phyloP scores from a whole-genome alignment of 805 yeast species.

The Candida hungchunana region DNA sequence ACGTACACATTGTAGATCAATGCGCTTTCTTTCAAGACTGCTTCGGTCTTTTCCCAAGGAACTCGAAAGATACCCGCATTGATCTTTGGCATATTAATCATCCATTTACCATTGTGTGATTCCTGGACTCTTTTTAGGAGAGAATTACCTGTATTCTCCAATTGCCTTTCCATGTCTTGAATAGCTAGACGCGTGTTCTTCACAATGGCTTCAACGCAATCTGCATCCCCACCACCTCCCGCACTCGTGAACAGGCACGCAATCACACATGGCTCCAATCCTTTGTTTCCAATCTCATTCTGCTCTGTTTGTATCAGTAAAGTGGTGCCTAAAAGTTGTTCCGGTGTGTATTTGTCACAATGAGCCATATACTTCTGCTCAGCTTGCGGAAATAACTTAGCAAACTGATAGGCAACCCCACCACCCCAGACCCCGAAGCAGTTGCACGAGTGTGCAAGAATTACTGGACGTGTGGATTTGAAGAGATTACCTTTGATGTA shows the following conservation, averaged over 20 bases:
- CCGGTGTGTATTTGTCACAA: conserved; percentile 23
- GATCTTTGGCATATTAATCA: conserved; percentile 66
- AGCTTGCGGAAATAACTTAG: conserved; percentile 50
- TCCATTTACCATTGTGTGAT: conserved; percentile 14
- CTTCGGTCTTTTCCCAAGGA: conserved; percentile 72
- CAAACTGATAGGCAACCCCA: conserved; percentile 67
- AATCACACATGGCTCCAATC: conserved; percentile 23
- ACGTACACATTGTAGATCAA: conserved; percentile 44
- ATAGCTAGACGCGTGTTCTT: conserved; percentile 48
- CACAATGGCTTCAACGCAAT: conserved; percentile 43
- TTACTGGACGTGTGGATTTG: conserved; percentile 31
- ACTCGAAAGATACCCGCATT: conserved; percentile 78
- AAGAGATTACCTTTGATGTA: conserved; percentile 61
- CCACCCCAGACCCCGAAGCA: conserved; percentile 82
- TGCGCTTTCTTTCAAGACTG: conserved; percentile 35
- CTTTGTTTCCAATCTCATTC: conserved; percentile 30
- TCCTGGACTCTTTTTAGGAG: conserved; percentile 1
- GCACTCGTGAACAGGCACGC: conserved; percentile 76
- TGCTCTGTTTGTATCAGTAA: conserved; percentile 36
- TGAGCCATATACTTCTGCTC: conserved; percentile 40
- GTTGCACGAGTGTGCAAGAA: conserved; percentile 78
- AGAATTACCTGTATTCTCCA: conserved; percentile 15
- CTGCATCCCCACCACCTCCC: conserved; percentile 41
- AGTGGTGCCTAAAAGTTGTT: conserved; percentile 50
- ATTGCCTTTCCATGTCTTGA: conserved; percentile 39